Conservation (phyloP, 768 basidiomycete species). For the Rhizopogon vulgaris region DNA sequence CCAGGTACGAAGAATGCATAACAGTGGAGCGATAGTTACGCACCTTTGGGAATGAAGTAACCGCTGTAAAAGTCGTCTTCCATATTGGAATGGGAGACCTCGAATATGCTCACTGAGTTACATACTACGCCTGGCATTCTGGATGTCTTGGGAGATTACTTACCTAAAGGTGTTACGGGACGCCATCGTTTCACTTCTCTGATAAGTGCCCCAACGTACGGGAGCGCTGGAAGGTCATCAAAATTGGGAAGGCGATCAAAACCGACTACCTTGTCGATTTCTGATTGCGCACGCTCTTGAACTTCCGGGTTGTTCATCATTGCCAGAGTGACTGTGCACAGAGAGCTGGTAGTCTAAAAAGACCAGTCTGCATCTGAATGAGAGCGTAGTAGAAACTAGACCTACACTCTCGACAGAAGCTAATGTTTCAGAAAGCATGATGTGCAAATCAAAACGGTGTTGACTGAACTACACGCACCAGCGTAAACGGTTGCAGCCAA, state of each 20-base stretch:
- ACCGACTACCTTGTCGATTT: not conserved
- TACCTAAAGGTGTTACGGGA: not conserved
- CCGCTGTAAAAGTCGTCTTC: not conserved
- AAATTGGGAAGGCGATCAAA: not conserved
- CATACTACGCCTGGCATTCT: not conserved
- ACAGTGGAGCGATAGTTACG: constrained; percentile 3
- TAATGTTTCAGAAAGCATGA: not conserved
- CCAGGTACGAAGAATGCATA: not conserved
- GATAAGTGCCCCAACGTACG: not conserved
- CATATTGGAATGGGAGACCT: constrained; percentile 17
- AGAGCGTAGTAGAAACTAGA: no score
- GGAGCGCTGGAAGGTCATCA: no score
- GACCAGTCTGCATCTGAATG: no score
- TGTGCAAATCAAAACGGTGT: no score
- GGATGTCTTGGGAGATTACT: not conserved
- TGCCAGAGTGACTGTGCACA: not conserved
- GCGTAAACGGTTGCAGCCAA: no score
- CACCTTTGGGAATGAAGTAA: constrained; percentile 26
- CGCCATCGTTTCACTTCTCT: not conserved
- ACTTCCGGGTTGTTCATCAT: not conserved
- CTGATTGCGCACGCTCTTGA: constrained; percentile 1
- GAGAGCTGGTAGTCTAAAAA: no score
- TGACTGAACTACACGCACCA: no score
- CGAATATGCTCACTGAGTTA: no score
- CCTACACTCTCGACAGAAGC: no score